phyloP scores from a whole-genome alignment of 371 early-diverging fungal genomes.

The Actinomucor elegans region DNA sequence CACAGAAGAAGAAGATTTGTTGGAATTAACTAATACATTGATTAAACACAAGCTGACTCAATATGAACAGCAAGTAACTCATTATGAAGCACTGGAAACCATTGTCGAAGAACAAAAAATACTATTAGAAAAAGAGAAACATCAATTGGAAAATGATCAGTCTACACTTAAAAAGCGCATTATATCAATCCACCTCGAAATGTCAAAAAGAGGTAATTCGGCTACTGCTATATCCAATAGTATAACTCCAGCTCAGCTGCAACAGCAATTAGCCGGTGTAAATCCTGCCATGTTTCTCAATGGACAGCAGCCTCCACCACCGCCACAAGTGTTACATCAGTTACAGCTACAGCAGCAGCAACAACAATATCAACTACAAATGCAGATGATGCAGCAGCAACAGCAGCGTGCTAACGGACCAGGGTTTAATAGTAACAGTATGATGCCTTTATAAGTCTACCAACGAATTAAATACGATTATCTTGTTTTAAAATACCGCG shows the following conservation, averaged over 20 bases:
- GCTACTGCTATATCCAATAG: conserved; percentile 28
- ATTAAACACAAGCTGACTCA: conserved; percentile 79
- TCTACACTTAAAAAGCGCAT: conserved; percentile 54
- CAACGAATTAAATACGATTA: neutral
- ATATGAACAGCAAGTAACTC: conserved; percentile 74
- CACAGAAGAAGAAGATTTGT: conserved; percentile 12
- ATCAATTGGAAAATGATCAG: conserved; percentile 82
- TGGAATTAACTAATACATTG: conserved; percentile 59
- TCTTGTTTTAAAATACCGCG: neutral
- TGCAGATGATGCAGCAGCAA: conserved; percentile 6
- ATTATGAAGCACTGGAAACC: conserved; percentile 85
- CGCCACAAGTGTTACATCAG: conserved; percentile 11
- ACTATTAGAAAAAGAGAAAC: conserved; percentile 63
- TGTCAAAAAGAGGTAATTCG: conserved; percentile 27
- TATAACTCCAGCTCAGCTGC: conserved; percentile 46
- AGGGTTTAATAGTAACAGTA: conserved; percentile 18
- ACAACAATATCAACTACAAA: conserved; percentile 18
- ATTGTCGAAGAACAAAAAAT: conserved; percentile 61
- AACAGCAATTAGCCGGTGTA: conserved; percentile 34
- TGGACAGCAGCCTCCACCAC: conserved; percentile 1
- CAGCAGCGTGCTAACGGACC: neutral
- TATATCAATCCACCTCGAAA: conserved; percentile 46
- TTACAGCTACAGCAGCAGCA: conserved; percentile 15
- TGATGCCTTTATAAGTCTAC: conserved; percentile 14
- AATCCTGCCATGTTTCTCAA: conserved; percentile 22